These are phyloP conservation scores for Trichoderma koningiopsis DNA, from an alignment of 2,329 filamentous ascomycete genomes.

Conservation along the genomic window DNA sequence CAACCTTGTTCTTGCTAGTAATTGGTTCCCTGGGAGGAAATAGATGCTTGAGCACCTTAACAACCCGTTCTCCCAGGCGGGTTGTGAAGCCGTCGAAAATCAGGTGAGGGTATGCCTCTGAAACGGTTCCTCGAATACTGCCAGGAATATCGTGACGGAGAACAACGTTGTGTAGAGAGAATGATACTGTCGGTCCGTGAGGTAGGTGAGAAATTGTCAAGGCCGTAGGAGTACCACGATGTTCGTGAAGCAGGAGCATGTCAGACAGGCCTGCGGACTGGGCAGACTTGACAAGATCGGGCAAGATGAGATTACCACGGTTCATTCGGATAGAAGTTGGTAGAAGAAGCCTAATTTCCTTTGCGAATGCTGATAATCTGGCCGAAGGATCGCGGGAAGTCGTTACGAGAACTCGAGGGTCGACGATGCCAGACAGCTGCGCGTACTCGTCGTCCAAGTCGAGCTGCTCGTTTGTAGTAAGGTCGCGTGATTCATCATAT, in stretches of 20 bases:
- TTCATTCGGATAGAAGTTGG: conserved; percentile 89
- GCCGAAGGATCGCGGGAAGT: conserved; percentile 87
- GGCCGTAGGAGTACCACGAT: conserved; percentile 88
- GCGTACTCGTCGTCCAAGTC: conserved; percentile 89
- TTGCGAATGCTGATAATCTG: conserved; percentile 84
- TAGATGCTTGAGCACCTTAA: conserved; percentile 89
- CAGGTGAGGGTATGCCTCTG: conserved; percentile 89
- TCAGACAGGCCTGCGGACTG: conserved; percentile 80
- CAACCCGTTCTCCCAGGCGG: conserved; percentile 75
- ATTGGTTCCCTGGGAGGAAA: conserved; percentile 85
- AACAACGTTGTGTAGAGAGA: conserved; percentile 90
- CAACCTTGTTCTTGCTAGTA: conserved; percentile 72
- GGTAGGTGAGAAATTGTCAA: conserved; percentile 85
- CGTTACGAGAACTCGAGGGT: conserved; percentile 85
- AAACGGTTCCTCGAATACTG: conserved; percentile 81
- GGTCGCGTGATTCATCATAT: conserved; percentile 83
- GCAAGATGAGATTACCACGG: conserved; percentile 84
- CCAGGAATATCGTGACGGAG: conserved; percentile 92
- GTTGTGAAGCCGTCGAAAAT: conserved; percentile 94
- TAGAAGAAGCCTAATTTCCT: conserved; percentile 82
- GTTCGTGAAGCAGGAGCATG: conserved; percentile 85
- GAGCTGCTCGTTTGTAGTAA: conserved; percentile 67
- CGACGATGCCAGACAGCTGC: conserved; percentile 85
- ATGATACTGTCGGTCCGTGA: conserved; percentile 78
- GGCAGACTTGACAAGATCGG: conserved; percentile 80